These are phyloP conservation scores for Calonectria hongkongensis DNA, from an alignment of 2,329 filamentous ascomycete species.

Conservation along the genomic window DNA sequence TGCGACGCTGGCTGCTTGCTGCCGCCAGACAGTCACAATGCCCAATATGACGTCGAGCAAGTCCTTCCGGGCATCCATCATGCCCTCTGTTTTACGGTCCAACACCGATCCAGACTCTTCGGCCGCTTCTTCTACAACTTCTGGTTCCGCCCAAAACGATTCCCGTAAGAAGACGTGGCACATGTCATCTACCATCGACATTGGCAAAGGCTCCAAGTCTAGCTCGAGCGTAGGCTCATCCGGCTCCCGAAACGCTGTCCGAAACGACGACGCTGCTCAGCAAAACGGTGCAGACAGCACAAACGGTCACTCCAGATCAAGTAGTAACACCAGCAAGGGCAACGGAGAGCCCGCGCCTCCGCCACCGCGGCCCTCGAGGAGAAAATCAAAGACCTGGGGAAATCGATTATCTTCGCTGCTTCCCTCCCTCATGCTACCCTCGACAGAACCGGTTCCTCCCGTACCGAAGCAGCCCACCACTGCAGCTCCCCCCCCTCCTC, in stretches of 20 bases:
- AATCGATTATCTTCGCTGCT: conserved; percentile 61
- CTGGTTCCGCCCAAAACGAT: conserved; percentile 35
- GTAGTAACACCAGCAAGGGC: conserved; percentile 30
- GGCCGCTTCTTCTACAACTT: conserved; percentile 41
- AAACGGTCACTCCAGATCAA: conserved; percentile 18
- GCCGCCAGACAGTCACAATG: conserved; percentile 55
- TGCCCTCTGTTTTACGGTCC: conserved; percentile 61
- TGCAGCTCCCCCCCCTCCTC: conserved; percentile 44
- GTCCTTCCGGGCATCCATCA: conserved; percentile 62
- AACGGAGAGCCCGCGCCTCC: conserved; percentile 48
- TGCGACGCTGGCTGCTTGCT: conserved; percentile 54
- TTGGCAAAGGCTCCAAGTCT: conserved; percentile 45
- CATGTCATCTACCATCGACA: conserved; percentile 52
- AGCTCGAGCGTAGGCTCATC: conserved; percentile 37
- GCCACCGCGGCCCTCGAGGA: conserved; percentile 45
- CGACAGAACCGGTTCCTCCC: conserved; percentile 55
- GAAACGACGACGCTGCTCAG: conserved; percentile 44
- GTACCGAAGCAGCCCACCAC: conserved; percentile 49
- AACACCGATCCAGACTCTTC: conserved; percentile 55
- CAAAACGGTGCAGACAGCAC: conserved; percentile 9
- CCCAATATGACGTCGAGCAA: conserved; percentile 69
- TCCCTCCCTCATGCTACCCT: conserved; percentile 61
- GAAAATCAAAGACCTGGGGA: conserved; percentile 61
- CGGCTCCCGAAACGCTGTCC: conserved; percentile 46
- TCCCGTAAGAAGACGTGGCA: conserved; percentile 51